phyloP scores from a whole-genome alignment of 345 rosid species.

The Firmiana major region DNA sequence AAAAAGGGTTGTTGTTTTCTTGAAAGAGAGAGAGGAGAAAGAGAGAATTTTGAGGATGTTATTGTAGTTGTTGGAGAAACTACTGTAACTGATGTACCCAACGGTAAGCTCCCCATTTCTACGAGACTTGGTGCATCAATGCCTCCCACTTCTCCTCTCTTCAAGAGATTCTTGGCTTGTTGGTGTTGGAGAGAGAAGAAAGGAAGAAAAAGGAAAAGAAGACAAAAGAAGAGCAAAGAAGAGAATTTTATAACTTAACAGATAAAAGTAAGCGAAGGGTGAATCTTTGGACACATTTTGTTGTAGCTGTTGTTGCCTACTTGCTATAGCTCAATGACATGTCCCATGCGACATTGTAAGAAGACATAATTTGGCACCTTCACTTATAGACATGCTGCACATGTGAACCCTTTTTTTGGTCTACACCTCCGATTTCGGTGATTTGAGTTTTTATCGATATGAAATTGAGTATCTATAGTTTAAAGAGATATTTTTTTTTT shows the following conservation, averaged over 20 bases:
- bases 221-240: no score
- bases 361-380: no score
- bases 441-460: no score
- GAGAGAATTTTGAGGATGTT: conserved; percentile 18
- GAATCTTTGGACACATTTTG: not conserved
- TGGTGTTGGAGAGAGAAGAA: not conserved
- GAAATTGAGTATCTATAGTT: no score
- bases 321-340: no score
- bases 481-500: no score
- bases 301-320: not conserved
- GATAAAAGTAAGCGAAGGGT: not conserved
- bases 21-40: conserved; percentile 30
- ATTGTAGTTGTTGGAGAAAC: conserved; percentile 28
- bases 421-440: no score
- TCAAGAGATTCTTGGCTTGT: not conserved
- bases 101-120: conserved; percentile 68
- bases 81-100: conserved; percentile 54
- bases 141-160: not conserved
- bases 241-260: not conserved
- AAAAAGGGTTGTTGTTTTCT: conserved; percentile 19
- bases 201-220: not conserved
- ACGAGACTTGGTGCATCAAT: conserved; percentile 3
- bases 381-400: no score
- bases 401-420: no score
- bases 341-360: no score